phyloP scores from a whole-genome alignment of 345 rosid genomes.

The Sapria himalayana region DNA sequence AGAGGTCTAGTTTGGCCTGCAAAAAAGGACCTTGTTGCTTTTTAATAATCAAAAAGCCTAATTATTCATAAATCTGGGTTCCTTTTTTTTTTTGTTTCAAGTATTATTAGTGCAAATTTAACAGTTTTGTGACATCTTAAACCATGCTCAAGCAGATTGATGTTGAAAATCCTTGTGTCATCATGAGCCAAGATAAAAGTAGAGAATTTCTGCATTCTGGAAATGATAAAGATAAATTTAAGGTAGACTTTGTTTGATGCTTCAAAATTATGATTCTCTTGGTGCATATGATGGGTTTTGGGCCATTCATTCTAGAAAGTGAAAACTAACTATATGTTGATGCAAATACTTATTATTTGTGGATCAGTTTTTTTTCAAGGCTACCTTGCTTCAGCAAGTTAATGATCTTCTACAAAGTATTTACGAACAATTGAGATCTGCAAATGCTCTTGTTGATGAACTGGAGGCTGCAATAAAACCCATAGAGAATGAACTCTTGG shows the following conservation, averaged over 20 bases:
- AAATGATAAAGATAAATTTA: slow-evolving; percentile 83
- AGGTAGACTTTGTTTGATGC: no score
- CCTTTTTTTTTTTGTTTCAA: no score
- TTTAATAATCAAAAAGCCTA: no score
- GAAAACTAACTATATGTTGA: no score
- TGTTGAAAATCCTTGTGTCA: slow-evolving; percentile 92
- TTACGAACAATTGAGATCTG: slow-evolving; percentile 29
- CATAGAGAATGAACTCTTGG: slow-evolving; percentile 43
- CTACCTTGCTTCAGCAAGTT: slow-evolving; percentile 92
- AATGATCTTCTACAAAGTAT: slow-evolving; percentile 63
- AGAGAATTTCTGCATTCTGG: slow-evolving; percentile 96
- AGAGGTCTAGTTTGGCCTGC: no score
- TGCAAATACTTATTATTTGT: slow-evolving; percentile 13
- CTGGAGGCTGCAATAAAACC: slow-evolving; percentile 60
- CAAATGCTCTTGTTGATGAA: slow-evolving; percentile 41
- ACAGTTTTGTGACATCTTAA: no score
- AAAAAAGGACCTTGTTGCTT: no score
- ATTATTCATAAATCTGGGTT: no score
- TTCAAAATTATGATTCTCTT: no score
- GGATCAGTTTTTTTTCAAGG: slow-evolving; percentile 79
- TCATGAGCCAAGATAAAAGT: slow-evolving; percentile 98
- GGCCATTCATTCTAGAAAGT: slow-evolving; percentile 1
- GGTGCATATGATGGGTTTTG: no score
- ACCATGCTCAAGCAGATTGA: slow-evolving; percentile 68
- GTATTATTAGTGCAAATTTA: no score